These are phyloP conservation scores for Clarireedia paspali DNA, from an alignment of 2,329 filamentous ascomycete species.

Conservation along the genomic window DNA sequence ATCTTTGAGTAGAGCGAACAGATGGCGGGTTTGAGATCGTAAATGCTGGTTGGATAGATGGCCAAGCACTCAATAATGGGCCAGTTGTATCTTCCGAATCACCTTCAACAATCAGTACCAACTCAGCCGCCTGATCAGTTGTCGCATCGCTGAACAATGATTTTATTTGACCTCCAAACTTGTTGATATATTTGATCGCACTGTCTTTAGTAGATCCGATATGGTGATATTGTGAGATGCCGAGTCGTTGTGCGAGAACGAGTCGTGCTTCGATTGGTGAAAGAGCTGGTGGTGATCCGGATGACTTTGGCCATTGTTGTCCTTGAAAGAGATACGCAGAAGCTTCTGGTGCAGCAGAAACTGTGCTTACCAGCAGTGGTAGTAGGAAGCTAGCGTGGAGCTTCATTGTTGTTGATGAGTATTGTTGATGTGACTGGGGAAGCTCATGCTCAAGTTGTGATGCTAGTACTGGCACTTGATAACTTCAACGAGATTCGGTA, in stretches of 20 bases:
- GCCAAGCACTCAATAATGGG: slow-evolving; percentile 36
- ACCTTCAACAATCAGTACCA: slow-evolving; percentile 53
- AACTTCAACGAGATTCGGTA: slow-evolving; percentile 1
- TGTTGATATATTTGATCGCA: slow-evolving; percentile 49
- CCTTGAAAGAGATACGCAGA: slow-evolving; percentile 44
- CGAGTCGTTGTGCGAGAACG: slow-evolving; percentile 50
- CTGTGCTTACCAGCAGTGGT: slow-evolving; percentile 31
- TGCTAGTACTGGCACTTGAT: neutral
- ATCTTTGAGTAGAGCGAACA: slow-evolving; percentile 23
- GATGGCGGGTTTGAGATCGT: slow-evolving; percentile 39
- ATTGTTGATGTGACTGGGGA: slow-evolving; percentile 12
- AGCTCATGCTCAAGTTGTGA: slow-evolving; percentile 13
- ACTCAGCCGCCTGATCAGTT: slow-evolving; percentile 35
- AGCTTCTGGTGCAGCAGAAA: slow-evolving; percentile 32
- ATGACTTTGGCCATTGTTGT: slow-evolving; percentile 27
- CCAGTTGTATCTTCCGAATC: slow-evolving; percentile 39
- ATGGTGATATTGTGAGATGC: slow-evolving; percentile 37
- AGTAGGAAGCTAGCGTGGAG: slow-evolving; percentile 33
- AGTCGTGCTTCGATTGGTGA: slow-evolving; percentile 41
- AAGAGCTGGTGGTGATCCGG: slow-evolving; percentile 41
- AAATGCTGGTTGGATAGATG: slow-evolving; percentile 38
- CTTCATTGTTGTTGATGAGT: slow-evolving; percentile 31
- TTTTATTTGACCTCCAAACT: slow-evolving; percentile 46
- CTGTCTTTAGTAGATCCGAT: slow-evolving; percentile 31
- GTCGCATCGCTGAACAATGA: slow-evolving; percentile 41